Evolutionary conservation across 1,139 yeast species (phyloP).

Genomic region (Pichia sp.): DNA sequence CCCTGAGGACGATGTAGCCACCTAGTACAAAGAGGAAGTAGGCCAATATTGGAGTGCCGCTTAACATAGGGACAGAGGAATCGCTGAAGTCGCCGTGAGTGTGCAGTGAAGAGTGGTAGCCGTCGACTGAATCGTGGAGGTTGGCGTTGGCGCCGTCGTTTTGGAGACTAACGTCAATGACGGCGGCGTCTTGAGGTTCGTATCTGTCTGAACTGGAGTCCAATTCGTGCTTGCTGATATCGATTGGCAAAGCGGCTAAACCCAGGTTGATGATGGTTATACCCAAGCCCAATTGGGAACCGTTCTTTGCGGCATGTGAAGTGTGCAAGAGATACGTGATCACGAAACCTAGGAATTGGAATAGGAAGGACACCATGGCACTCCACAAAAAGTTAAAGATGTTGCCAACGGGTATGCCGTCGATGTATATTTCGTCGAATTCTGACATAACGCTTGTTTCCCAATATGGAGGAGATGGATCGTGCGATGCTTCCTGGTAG

Average conservation of each 20-base stretch:
- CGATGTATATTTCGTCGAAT: conserved; percentile 90
- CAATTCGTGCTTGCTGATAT: conserved; percentile 8
- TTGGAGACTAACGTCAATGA: conserved; percentile 40
- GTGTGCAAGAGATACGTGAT: conserved; percentile 90
- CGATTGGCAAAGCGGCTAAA: conserved; percentile 63
- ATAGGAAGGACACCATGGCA: conserved; percentile 79
- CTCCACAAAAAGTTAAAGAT: conserved; percentile 89
- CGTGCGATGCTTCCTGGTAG: conserved; percentile 94
- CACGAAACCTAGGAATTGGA: conserved; percentile 92
- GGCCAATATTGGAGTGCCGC: conserved; percentile 47
- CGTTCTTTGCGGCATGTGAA: conserved; percentile 96
- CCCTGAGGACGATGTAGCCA: conserved; percentile 58
- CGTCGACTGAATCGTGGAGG: conserved; percentile 46
- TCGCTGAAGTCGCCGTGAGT: conserved; percentile 16
- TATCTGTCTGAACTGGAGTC: conserved; percentile 38
- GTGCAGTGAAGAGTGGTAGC: conserved; percentile 41
- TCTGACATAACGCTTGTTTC: conserved; percentile 86
- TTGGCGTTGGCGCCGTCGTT: conserved; percentile 21
- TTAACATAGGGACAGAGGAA: conserved; percentile 1
- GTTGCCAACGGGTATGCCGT: conserved; percentile 96
- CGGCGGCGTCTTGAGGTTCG: conserved; percentile 56
- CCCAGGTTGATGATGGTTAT: conserved; percentile 80
- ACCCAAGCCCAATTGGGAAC: conserved; percentile 92
- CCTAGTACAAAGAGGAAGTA: conserved; percentile 69
- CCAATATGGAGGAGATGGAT: conserved; percentile 96